phyloP scores from a whole-genome alignment of 148 eudicot species.

The Pouteria glomerata region DNA sequence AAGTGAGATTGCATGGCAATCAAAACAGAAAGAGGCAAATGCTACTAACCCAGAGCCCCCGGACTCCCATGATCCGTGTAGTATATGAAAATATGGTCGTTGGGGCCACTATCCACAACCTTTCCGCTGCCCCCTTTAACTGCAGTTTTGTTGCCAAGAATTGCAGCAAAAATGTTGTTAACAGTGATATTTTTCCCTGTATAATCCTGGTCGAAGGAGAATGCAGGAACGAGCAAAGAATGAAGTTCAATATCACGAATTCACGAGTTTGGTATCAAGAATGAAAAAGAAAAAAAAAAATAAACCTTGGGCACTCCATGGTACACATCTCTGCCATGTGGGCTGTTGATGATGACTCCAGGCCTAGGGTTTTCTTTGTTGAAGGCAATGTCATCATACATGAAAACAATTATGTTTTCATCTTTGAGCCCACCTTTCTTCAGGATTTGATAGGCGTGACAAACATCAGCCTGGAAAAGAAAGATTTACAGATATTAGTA shows the following conservation, averaged over 20 bases:
- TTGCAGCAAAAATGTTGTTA: constrained; percentile 46
- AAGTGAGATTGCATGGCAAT: too few species aligned
- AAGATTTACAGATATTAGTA: neutral
- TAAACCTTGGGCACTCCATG: constrained; percentile 71
- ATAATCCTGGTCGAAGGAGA: constrained; percentile 46
- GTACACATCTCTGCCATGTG: constrained; percentile 64
- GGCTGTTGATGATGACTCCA: constrained; percentile 60
- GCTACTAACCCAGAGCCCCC: constrained; percentile 52
- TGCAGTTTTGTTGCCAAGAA: constrained; percentile 61
- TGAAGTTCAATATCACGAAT: too few species aligned
- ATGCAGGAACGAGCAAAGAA: too few species aligned
- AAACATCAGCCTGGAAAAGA: constrained; percentile 41
- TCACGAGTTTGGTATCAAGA: too few species aligned
- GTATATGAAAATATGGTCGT: constrained; percentile 63
- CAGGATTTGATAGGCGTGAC: constrained; percentile 56
- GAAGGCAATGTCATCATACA: constrained; percentile 56
- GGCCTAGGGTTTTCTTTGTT: constrained; percentile 47
- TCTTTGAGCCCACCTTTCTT: constrained; percentile 57
- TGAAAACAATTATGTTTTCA: constrained; percentile 52
- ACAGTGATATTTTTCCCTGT: constrained; percentile 46
- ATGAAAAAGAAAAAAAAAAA: neutral
- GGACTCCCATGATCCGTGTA: constrained; percentile 71
- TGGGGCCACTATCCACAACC: constrained; percentile 66
- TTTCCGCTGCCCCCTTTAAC: constrained; percentile 69
- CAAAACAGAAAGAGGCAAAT: too few species aligned